A percentile compares a stretch with the other conserved stretches of the same genome.
phyloP scores from a whole-genome alignment of 345 rosid genomes.

The Garcia nutans region DNA sequence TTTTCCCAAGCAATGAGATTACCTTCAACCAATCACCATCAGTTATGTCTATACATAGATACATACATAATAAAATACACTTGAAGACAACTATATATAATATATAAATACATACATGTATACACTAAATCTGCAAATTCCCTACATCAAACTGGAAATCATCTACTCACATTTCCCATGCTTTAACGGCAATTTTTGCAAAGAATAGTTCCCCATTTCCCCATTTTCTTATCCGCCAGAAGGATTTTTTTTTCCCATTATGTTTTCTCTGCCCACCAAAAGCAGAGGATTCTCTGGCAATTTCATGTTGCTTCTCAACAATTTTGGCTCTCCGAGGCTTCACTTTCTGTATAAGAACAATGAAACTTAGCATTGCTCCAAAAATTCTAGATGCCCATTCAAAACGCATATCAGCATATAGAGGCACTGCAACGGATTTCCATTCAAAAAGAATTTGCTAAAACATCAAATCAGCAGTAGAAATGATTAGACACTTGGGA shows the following conservation, averaged over 20 bases:
- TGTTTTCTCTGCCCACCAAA: not conserved
- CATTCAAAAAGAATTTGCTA: too few species aligned
- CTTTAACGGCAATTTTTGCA: not conserved
- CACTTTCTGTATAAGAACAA: constrained; percentile 4
- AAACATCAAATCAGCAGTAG: too few species aligned
- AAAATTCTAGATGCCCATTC: not conserved
- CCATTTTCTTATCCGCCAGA: not conserved
- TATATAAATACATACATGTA: not conserved
- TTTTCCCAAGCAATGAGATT: not conserved
- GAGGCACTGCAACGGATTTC: not conserved
- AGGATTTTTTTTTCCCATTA: too few species aligned
- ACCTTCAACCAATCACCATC: not conserved
- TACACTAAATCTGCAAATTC: not conserved
- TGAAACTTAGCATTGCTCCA: not conserved
- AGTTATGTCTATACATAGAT: constrained; percentile 1
- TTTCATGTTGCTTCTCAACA: not conserved
- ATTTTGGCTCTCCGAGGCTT: not conserved
- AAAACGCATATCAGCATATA: not conserved
- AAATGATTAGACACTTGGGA: not conserved
- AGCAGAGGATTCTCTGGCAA: not conserved
- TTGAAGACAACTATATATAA: not conserved
- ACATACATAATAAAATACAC: not conserved
- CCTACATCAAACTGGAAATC: not conserved
- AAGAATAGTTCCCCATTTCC: not conserved
- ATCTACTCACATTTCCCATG: not conserved